phyloP scores from a whole-genome alignment of 2,329 filamentous ascomycete species.

The Fusarium duplospermum region DNA sequence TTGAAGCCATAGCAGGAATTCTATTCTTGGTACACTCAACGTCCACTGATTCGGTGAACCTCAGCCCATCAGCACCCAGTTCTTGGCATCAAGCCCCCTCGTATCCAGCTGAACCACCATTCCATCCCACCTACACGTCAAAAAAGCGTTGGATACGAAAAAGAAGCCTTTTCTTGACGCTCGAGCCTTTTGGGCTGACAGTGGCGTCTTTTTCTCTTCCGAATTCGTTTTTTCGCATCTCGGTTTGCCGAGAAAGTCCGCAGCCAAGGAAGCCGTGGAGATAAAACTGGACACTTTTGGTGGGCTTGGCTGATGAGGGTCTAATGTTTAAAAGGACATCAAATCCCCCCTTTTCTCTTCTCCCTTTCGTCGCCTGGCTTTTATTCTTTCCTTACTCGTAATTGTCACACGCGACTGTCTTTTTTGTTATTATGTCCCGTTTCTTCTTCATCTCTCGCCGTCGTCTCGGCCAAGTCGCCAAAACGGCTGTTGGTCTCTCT shows the following conservation, averaged over 20 bases:
- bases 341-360: background rate
- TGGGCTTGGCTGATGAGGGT: background rate
- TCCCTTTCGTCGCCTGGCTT: background rate
- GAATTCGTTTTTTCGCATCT: background rate
- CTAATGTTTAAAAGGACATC: background rate
- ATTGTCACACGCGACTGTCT: background rate
- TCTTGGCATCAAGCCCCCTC: background rate
- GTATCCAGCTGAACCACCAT: background rate
- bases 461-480: background rate
- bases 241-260: background rate
- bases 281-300: background rate
- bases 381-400: background rate
- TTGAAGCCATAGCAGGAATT: background rate
- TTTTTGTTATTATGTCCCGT: background rate
- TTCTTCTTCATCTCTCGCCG: background rate
- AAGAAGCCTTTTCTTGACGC: background rate
- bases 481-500: slow-evolving; percentile 3
- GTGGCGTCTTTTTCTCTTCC: background rate
- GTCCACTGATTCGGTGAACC: background rate
- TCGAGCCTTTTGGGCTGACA: background rate
- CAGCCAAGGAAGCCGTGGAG: background rate
- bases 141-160: background rate
- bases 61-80: background rate
- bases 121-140: background rate
- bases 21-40: background rate